Evolutionary conservation across 352 stramenopile genomes (phyloP).

Genomic region (Phytopythium aichiense): DNA sequence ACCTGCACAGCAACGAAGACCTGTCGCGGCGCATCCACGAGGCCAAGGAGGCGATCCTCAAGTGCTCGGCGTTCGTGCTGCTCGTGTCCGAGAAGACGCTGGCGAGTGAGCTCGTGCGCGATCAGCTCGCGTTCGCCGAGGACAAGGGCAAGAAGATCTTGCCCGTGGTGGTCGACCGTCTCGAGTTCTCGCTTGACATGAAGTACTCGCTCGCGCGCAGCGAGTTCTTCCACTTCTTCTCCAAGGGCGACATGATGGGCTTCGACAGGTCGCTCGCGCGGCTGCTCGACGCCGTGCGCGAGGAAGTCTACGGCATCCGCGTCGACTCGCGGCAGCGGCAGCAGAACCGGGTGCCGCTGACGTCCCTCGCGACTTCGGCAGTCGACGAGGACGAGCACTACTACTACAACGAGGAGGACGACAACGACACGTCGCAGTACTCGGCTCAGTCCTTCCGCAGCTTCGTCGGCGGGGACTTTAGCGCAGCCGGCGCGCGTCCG

Average conservation of each 20-base stretch:
- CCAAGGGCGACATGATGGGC: conserved; percentile 71
- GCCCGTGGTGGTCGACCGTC: conserved; percentile 60
- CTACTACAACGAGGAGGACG: conserved; percentile 2
- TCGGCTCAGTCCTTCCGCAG: conserved; percentile 9
- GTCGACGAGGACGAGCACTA: conserved; percentile 6
- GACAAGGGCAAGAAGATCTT: conserved; percentile 84
- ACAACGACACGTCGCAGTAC: conserved; percentile 7
- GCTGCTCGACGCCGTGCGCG: conserved; percentile 49
- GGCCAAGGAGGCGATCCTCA: conserved; percentile 79
- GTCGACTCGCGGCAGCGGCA: conserved; percentile 16
- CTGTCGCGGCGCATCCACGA: conserved; percentile 72
- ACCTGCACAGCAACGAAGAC: conserved; percentile 31
- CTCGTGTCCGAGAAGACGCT: conserved; percentile 75
- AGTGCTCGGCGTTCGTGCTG: conserved; percentile 71
- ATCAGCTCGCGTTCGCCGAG: conserved; percentile 79
- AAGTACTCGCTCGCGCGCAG: conserved; percentile 79
- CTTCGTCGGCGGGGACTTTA: not conserved
- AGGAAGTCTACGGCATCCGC: conserved; percentile 69
- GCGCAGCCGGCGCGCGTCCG: not conserved
- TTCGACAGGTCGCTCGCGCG: conserved; percentile 58
- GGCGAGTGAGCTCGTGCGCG: conserved; percentile 63
- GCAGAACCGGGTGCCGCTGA: not conserved
- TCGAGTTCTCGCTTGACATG: conserved; percentile 65
- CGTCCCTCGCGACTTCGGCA: conserved; percentile 1
- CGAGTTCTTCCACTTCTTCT: conserved; percentile 82